These are phyloP conservation scores for Dictyostelium purpureum DNA, from an alignment of 78 protist genomes.

Conservation along the genomic window DNA sequence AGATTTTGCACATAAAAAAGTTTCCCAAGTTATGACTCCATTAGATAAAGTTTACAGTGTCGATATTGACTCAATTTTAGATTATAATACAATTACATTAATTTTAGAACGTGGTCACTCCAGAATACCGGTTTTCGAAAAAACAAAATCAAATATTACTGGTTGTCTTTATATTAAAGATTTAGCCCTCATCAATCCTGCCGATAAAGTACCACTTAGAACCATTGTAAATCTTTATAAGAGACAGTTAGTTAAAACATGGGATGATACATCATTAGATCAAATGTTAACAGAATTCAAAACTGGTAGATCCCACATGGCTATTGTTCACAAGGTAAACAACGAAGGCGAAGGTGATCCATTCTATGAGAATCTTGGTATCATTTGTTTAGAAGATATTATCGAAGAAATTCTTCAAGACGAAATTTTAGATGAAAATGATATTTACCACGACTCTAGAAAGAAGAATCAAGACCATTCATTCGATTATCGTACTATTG, in stretches of 20 bases:
- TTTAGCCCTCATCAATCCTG: conserved; percentile 91
- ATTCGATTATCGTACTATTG: conserved; percentile 43
- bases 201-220: conserved; percentile 80
- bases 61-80: conserved; percentile 56
- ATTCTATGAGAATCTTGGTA: conserved; percentile 87
- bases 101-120: conserved; percentile 88
- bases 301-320: conserved; percentile 86
- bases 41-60: conserved; percentile 87
- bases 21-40: conserved; percentile 88
- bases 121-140: conserved; percentile 93
- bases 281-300: conserved; percentile 86
- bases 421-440: conserved; percentile 93
- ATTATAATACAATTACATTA: conserved; percentile 44
- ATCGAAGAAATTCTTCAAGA: conserved; percentile 90
- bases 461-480: conserved; percentile 14
- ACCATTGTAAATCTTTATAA: conserved; percentile 66
- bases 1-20: conserved; percentile 75
- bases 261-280: conserved; percentile 65
- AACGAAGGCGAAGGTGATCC: conserved; percentile 90
- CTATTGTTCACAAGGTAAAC: conserved; percentile 79
- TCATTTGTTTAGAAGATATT: conserved; percentile 93
- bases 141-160: conserved; percentile 52
- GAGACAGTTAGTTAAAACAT: conserved; percentile 80
- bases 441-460: conserved; percentile 35
- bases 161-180: conserved; percentile 91